Evolutionary conservation across 768 basidiomycete species (phyloP).

Genomic region (Pleurotus cornucopiae): DNA sequence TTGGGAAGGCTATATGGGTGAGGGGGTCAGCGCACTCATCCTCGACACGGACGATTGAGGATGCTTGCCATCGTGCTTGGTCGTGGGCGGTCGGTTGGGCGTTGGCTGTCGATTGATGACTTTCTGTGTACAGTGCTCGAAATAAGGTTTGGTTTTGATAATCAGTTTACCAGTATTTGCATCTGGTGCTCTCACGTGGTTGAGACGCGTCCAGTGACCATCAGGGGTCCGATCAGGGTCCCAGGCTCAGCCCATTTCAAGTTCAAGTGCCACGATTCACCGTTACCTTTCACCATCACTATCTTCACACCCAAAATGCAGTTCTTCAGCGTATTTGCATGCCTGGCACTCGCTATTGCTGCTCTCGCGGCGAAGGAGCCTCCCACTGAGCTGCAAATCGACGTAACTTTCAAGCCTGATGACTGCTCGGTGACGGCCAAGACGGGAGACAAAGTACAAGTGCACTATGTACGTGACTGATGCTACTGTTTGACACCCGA

Average conservation of each 20-base stretch:
- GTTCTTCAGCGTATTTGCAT: slow-evolving; percentile 42
- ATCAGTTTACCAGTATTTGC: slow-evolving; percentile 6
- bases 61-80: slow-evolving; percentile 40
- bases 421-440: slow-evolving; percentile 50
- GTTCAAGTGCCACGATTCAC: too few species aligned
- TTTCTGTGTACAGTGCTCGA: slow-evolving; percentile 7
- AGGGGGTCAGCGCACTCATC: slow-evolving; percentile 8
- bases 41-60: slow-evolving; percentile 4
- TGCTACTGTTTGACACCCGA: neutral
- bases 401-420: slow-evolving; percentile 56
- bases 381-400: slow-evolving; percentile 56
- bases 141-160: slow-evolving; percentile 6
- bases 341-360: slow-evolving; percentile 40
- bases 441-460: slow-evolving; percentile 61
- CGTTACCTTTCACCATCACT: neutral
- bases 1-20: slow-evolving; percentile 83
- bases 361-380: slow-evolving; percentile 33
- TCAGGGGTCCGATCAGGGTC: neutral
- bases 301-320: slow-evolving; percentile 39
- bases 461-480: slow-evolving; percentile 67
- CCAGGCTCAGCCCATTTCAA: too few species aligned
- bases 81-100: neutral
- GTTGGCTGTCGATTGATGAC: slow-evolving; percentile 1
- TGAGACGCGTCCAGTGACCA: neutral
- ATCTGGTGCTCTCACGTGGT: neutral